A percentile compares a stretch with the other conserved stretches of the same genome.
Evolutionary conservation across 805 yeast species (phyloP).

Genomic region (Yarrowia sp.): DNA sequence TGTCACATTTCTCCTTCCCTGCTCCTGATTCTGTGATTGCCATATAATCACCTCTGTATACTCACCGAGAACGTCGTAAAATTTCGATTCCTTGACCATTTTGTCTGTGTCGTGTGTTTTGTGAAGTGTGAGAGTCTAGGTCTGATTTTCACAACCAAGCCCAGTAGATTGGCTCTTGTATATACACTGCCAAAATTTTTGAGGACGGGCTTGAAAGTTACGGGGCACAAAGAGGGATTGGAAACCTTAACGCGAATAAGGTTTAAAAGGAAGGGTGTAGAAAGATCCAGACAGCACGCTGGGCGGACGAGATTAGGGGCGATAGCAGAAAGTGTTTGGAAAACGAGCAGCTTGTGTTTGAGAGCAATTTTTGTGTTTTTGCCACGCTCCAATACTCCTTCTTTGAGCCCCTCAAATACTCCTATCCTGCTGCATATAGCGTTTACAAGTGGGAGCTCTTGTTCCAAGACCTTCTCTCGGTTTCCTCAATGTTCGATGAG

Average conservation of each 20-base stretch:
- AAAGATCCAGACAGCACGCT: conserved; percentile 7
- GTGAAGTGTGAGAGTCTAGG: conserved; percentile 16
- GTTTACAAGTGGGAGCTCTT: not conserved
- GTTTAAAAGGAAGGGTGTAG: conserved; percentile 19
- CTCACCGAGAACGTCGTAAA: conserved; percentile 61
- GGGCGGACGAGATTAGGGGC: not conserved
- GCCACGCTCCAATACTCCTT: not conserved
- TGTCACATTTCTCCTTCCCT: too few relatives aligned
- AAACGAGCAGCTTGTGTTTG: not conserved
- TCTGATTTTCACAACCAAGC: not conserved
- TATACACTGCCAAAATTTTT: conserved; percentile 23
- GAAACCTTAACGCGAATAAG: not conserved
- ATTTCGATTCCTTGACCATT: conserved; percentile 70
- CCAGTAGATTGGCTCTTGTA: conserved; percentile 18
- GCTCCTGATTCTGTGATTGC: too few relatives aligned
- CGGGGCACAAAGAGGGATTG: not conserved
- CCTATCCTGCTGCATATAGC: not conserved
- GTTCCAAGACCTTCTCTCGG: conserved; percentile 19
- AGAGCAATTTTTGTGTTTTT: not conserved
- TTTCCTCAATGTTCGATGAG: conserved; percentile 15
- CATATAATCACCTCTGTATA: not conserved
- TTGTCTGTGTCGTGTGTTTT: conserved; percentile 20
- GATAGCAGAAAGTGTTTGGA: not conserved
- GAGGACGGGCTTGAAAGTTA: conserved; percentile 17
- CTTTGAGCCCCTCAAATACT: not conserved